Evolutionary conservation across 306 rosid genomes (phyloP).

Genomic region (Canavalia gladiata): DNA sequence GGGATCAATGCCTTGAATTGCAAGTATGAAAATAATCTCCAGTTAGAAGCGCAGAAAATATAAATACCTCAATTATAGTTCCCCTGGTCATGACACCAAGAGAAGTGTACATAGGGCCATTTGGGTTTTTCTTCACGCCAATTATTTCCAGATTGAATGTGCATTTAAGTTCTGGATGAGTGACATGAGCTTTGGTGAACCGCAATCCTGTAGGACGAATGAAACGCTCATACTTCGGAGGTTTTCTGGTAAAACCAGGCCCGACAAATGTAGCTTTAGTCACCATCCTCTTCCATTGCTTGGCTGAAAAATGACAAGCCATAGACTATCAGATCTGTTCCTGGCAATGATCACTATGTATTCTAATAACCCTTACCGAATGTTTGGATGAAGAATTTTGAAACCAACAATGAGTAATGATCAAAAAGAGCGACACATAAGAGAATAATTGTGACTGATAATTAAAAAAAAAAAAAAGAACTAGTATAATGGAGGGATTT

Average conservation of each 20-base stretch:
- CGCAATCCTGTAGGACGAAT: slow-evolving; percentile 90
- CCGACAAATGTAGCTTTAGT: slow-evolving; percentile 97
- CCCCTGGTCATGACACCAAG: slow-evolving; percentile 96
- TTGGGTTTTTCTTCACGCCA: slow-evolving; percentile 95
- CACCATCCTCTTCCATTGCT: slow-evolving; percentile 98
- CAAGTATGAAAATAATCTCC: slow-evolving; percentile 12
- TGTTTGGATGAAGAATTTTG: too few species aligned
- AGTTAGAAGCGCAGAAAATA: slow-evolving; percentile 3
- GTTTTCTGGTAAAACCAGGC: slow-evolving; percentile 90
- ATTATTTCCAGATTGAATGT: slow-evolving; percentile 92
- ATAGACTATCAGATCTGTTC: slow-evolving; percentile 19
- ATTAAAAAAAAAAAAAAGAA: too few species aligned
- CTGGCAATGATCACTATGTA: not conserved
- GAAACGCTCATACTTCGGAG: slow-evolving; percentile 94
- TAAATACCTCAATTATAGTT: slow-evolving; percentile 84
- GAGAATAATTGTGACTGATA: too few species aligned
- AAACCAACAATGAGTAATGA: too few species aligned
- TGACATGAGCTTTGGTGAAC: slow-evolving; percentile 92
- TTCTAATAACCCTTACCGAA: not conserved
- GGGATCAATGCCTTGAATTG: not conserved
- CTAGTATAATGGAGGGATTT: too few species aligned
- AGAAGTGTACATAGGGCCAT: slow-evolving; percentile 89
- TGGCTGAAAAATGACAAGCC: slow-evolving; percentile 62
- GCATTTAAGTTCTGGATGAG: slow-evolving; percentile 96
- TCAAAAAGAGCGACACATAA: too few species aligned